Evolutionary conservation across 140 eudicot genomes (phyloP).

Genomic region (Ambrosia hybrid): DNA sequence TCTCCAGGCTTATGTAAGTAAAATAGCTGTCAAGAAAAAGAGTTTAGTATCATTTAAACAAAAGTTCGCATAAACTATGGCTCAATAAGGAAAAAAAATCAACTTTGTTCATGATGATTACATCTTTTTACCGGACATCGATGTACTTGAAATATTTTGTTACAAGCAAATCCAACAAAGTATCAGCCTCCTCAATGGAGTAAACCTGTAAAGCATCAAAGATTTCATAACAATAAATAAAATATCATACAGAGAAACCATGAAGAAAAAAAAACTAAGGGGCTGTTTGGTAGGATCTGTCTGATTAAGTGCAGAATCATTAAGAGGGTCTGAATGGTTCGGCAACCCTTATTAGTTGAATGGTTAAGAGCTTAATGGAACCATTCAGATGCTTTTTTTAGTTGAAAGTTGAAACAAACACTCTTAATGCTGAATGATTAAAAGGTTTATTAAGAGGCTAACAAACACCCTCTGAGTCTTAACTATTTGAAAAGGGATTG

Average conservation of each 20-base stretch:
- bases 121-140: slow-evolving; percentile 67
- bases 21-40: slow-evolving; percentile 57
- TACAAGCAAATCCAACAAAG: slow-evolving; percentile 54
- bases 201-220: slow-evolving; percentile 48
- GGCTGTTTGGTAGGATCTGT: too few relatives aligned
- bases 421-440: too few relatives aligned
- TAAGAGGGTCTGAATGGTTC: too few relatives aligned
- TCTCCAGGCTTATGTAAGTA: slow-evolving; percentile 76
- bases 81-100: background rate
- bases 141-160: slow-evolving; percentile 75
- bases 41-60: background rate
- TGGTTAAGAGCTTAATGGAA: too few relatives aligned
- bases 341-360: too few relatives aligned
- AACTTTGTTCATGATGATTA: slow-evolving; percentile 11
- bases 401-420: too few relatives aligned
- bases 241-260: background rate
- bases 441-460: too few relatives aligned
- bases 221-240: background rate
- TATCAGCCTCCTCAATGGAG: slow-evolving; percentile 43
- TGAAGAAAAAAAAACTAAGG: background rate
- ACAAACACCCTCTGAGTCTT: too few relatives aligned
- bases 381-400: too few relatives aligned
- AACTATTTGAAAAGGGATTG: background rate
- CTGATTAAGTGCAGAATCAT: too few relatives aligned
- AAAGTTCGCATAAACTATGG: background rate